These are phyloP conservation scores for Cercospora nicotianae DNA, from an alignment of 2,329 filamentous ascomycete species.

Conservation along the genomic window DNA sequence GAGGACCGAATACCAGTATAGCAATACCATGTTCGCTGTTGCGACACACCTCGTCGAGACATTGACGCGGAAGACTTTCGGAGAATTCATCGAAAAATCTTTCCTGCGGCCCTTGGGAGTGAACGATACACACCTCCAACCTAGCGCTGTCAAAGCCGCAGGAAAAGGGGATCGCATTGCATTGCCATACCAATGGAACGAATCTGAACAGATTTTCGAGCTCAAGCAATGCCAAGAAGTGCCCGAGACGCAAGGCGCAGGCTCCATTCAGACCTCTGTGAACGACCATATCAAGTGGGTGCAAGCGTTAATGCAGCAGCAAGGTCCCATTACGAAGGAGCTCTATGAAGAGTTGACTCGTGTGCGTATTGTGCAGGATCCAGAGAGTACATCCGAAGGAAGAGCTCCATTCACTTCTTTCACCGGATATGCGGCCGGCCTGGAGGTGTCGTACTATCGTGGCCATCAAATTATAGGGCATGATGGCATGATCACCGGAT, in stretches of 20 bases:
- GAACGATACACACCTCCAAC: conserved; percentile 45
- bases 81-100: conserved; percentile 43
- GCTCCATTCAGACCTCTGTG: conserved; percentile 14
- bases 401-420: background rate
- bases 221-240: conserved; percentile 31
- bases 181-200: conserved; percentile 23
- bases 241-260: conserved; percentile 12
- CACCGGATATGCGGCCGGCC: background rate
- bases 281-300: conserved; percentile 20
- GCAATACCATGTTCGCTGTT: conserved; percentile 53
- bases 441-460: background rate
- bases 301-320: conserved; percentile 28
- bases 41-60: conserved; percentile 51
- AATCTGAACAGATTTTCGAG: background rate
- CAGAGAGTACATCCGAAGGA: background rate
- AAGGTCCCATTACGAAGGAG: conserved; percentile 30
- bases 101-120: conserved; percentile 53
- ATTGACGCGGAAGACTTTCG: conserved; percentile 43
- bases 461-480: background rate
- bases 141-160: conserved; percentile 22
- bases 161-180: conserved; percentile 46
- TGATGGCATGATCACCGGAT: background rate
- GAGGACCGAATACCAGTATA: conserved; percentile 51
- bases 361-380: conserved; percentile 30
- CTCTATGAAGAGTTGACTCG: conserved; percentile 32